Evolutionary conservation across 2,329 filamentous ascomycete species (phyloP), one percentile per base, ranked within the genome.

Genomic region (Aspergillus pseudoterreus): DNA sequence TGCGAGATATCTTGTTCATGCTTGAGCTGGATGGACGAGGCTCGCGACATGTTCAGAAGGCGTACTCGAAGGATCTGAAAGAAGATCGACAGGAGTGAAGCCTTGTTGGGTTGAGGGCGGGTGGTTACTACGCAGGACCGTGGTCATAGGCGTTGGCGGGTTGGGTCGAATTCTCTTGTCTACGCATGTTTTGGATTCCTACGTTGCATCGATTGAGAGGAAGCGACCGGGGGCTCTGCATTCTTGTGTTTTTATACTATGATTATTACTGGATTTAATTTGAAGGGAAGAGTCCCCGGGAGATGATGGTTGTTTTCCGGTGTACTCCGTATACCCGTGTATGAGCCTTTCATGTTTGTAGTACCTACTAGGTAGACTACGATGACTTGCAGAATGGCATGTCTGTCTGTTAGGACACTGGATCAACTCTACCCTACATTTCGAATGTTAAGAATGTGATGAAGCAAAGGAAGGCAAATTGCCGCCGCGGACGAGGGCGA

Each of bases 1-100:
- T 95, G 47, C 82, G 92, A 49, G 92, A 96, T 69, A 85, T 91
- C 75, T 77, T 95, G 14, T 78, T 83, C 17, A 88, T 88, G 53
- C 78, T 96, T 43, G 92, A 96, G 69, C 78, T 84, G 46, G 90
- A 95, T 66, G 87, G 88, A 1, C 80, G 71, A 53, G 72, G 70
- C 19, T 62, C 65, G 36, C 69, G 69, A 39, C 71, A 75, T 60
- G 65, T 76, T 47, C 70, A 75, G 56, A 69, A 71, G 57, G 74
- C 69, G 10, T 74, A 75, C 52, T 65, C 68, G 36, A 73, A 71
- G 50, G 71, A 73, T 55, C 57, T 70, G 38, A 73, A 69, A 58
- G 71, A 74, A 57, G 71, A 74, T 49, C 69, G 66, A 48, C 45
- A 56, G 43, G 58, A 61, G 30, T 71, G 52, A 67, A 32, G n/a